Conservation (phyloP, 176 grass and related monocot species). For the Lolium multiflorum region DNA sequence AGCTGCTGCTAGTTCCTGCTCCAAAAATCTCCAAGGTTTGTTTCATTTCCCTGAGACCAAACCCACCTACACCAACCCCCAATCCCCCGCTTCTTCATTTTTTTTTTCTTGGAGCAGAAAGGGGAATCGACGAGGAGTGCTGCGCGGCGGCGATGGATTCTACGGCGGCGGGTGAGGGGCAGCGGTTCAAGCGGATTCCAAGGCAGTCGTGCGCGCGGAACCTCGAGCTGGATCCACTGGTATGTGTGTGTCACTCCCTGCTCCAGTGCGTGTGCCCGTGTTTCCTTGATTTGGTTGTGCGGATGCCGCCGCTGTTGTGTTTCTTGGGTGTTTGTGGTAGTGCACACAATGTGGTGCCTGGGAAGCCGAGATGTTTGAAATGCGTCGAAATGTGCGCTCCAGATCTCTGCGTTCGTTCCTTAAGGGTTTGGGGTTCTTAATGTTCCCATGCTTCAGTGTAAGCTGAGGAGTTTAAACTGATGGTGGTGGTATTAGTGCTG, state of each 20-base stretch:
- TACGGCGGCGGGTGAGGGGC: constrained; percentile 61
- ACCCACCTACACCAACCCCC: not conserved
- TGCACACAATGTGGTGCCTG: constrained; percentile 12
- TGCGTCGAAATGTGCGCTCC: not conserved
- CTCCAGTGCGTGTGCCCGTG: not conserved
- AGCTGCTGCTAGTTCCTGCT: not conserved
- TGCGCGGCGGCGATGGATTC: constrained; percentile 49
- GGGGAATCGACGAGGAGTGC: not conserved
- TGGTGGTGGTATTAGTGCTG: not conserved
- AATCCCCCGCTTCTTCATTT: not conserved
- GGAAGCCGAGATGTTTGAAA: constrained; percentile 34
- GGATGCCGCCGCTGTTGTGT: constrained; percentile 23
- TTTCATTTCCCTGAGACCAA: not conserved
- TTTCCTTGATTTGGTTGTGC: constrained; percentile 31
- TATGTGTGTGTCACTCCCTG: constrained; percentile 40
- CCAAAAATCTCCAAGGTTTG: not conserved
- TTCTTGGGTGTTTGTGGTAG: not conserved
- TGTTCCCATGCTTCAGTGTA: constrained; percentile 1
- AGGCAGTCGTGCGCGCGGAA: constrained; percentile 60
- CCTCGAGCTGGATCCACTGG: constrained; percentile 76
- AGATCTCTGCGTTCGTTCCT: constrained; percentile 11
- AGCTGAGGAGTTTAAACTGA: not conserved
- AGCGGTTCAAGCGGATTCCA: constrained; percentile 80
- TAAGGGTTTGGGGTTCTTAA: constrained; percentile 41
- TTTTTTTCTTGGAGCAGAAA: not conserved